A percentile compares a stretch with the other conserved stretches of the same genome.
These are phyloP conservation scores for Bombardia bombarda DNA, from an alignment of 495 filamentous ascomycete genomes.

Conservation along the genomic window DNA sequence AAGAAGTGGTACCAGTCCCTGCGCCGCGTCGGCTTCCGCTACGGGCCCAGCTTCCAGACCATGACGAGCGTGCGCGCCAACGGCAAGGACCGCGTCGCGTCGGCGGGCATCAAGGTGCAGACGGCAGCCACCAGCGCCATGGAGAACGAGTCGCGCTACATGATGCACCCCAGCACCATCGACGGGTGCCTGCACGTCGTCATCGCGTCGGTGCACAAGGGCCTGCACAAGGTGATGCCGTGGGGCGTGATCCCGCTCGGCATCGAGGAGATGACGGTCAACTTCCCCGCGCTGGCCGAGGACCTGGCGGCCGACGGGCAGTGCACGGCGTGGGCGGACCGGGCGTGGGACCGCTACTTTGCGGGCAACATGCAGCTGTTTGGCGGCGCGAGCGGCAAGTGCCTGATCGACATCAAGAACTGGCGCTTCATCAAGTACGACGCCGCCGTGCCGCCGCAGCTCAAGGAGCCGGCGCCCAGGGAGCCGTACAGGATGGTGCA, in stretches of 20 bases:
- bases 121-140: constrained; percentile 10
- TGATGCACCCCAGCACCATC: constrained; percentile 29
- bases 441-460: too few species aligned
- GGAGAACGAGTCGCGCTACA: constrained; percentile 31
- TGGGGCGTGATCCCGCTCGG: constrained; percentile 27
- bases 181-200: constrained; percentile 30
- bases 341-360: too few species aligned
- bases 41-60: constrained; percentile 28
- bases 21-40: constrained; percentile 28
- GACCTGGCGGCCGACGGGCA: too few species aligned
- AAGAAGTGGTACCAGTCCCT: constrained; percentile 28
- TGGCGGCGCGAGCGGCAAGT: too few species aligned
- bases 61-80: constrained; percentile 18
- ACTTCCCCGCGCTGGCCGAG: constrained; percentile 14
- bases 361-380: too few species aligned
- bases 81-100: constrained; percentile 15
- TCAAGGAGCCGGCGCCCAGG: too few species aligned
- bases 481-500: too few species aligned
- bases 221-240: constrained; percentile 19
- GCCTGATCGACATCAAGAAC: too few species aligned
- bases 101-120: constrained; percentile 12
- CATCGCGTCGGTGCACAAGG: constrained; percentile 25
- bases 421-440: too few species aligned
- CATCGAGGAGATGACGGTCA: constrained; percentile 27
- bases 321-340: too few species aligned